Percentiles rank a stretch among this genome's conserved stretches.
Conservation (phyloP, 805 yeast species). For the Sungouiella thailandica region DNA sequence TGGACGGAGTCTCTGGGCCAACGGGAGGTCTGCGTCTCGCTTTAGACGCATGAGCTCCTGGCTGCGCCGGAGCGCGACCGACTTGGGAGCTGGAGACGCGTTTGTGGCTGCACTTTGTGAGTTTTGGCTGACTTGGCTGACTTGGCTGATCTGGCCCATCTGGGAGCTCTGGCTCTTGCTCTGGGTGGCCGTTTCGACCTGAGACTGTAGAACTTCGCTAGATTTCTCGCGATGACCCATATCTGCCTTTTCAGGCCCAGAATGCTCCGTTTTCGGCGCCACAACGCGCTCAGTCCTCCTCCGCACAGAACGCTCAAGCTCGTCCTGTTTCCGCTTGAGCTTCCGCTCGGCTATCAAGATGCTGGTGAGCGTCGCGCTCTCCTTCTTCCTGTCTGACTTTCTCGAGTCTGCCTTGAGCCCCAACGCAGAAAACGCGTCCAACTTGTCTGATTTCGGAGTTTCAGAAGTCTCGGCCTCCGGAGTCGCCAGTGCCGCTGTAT, state of each 20-base stretch:
- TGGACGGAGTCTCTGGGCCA: slow-evolving; percentile 40
- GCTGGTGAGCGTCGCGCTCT: slow-evolving; percentile 28
- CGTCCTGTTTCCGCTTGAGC: slow-evolving; percentile 16
- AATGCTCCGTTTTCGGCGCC: background rate
- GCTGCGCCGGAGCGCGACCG: background rate
- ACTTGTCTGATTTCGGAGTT: slow-evolving; percentile 5
- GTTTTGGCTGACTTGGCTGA: background rate
- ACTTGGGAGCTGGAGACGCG: background rate
- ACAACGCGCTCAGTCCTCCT: background rate
- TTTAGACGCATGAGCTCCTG: slow-evolving; percentile 10
- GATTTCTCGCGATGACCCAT: background rate
- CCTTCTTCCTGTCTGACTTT: slow-evolving; percentile 19
- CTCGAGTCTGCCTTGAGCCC: slow-evolving; percentile 29
- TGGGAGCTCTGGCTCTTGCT: background rate
- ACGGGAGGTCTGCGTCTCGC: slow-evolving; percentile 23
- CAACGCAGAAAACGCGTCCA: slow-evolving; percentile 28
- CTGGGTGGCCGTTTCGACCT: background rate
- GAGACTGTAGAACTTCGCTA: background rate
- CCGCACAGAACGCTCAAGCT: slow-evolving; percentile 8
- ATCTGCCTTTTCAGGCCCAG: background rate
- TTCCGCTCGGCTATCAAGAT: slow-evolving; percentile 31
- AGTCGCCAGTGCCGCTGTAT: slow-evolving; percentile 18
- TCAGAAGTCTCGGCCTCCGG: slow-evolving; percentile 4
- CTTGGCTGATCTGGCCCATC: background rate
- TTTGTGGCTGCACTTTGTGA: background rate